Evolutionary conservation across 768 basidiomycete species (phyloP).

Genomic region (Pulveroboletus frians): DNA sequence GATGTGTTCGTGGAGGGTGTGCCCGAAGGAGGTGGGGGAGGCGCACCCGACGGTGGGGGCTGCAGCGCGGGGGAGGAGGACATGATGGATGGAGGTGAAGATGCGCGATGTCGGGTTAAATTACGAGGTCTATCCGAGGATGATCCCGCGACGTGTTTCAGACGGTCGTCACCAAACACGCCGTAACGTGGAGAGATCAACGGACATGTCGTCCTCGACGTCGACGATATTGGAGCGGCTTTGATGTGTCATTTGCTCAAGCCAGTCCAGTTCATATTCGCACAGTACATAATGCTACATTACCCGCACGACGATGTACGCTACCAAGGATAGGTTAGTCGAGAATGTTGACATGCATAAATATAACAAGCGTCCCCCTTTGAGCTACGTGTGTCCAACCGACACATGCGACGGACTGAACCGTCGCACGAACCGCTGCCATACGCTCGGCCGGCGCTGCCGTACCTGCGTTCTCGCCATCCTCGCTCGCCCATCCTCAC

Average conservation of each 20-base stretch:
- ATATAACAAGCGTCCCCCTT: not conserved
- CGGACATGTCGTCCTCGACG: not conserved
- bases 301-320: not conserved
- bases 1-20: not conserved
- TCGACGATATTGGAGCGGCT: not conserved
- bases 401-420: conserved; percentile 19
- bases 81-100: conserved; percentile 8
- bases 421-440: conserved; percentile 24
- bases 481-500: not conserved
- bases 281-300: not conserved
- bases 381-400: conserved; percentile 16
- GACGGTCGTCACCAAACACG: conserved; percentile 10
- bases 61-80: not conserved
- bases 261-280: not conserved
- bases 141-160: conserved; percentile 16
- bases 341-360: not conserved
- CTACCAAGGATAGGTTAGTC: not conserved
- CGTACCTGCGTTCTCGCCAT: conserved; percentile 1
- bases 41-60: not conserved
- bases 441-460: conserved; percentile 22
- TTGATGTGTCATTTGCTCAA: not conserved
- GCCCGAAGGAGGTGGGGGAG: not conserved
- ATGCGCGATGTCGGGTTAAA: not conserved
- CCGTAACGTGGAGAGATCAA: not conserved
- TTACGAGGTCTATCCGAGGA: not conserved